phyloP scores from a whole-genome alignment of 805 yeast genomes.

The Ogataea pini region DNA sequence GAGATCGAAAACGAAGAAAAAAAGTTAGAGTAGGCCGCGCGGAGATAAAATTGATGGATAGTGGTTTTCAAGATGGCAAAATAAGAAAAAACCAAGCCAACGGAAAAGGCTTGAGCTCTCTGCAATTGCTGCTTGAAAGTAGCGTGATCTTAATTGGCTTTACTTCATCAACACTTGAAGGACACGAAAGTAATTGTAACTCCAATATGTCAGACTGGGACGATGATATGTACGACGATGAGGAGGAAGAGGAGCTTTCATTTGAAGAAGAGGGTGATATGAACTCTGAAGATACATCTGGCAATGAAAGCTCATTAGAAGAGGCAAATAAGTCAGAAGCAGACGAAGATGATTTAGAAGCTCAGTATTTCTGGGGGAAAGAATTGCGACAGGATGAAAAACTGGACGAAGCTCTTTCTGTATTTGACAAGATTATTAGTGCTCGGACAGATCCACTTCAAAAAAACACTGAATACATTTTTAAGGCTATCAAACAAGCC shows the following conservation, averaged over 20 bases:
- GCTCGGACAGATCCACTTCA: conserved; percentile 1
- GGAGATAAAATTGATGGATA: not conserved
- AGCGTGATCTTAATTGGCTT: too few relatives aligned
- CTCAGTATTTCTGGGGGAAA: conserved; percentile 36
- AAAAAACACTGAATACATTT: conserved; percentile 25
- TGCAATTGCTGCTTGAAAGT: not conserved
- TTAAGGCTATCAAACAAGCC: conserved; percentile 37
- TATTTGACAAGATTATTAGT: conserved; percentile 25
- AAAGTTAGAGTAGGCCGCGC: not conserved
- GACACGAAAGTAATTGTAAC: too few relatives aligned
- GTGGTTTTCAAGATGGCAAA: not conserved
- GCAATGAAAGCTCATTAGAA: conserved; percentile 2
- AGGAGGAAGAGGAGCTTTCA: conserved; percentile 37
- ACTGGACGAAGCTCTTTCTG: conserved; percentile 25
- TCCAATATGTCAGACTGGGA: conserved; percentile 39
- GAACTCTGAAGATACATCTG: conserved; percentile 15
- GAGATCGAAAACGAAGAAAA: not conserved
- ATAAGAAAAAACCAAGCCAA: not conserved
- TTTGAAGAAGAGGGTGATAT: conserved; percentile 34
- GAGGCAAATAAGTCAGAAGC: conserved; percentile 14
- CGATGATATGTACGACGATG: conserved; percentile 40
- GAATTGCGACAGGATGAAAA: conserved; percentile 36
- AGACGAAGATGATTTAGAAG: conserved; percentile 22
- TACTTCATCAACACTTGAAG: too few relatives aligned
- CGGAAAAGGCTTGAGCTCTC: not conserved